Evolutionary conservation across 2,329 filamentous ascomycete species (phyloP), one percentile per base, ranked within the genome.

Genomic region (Ophiostoma piceae): DNA sequence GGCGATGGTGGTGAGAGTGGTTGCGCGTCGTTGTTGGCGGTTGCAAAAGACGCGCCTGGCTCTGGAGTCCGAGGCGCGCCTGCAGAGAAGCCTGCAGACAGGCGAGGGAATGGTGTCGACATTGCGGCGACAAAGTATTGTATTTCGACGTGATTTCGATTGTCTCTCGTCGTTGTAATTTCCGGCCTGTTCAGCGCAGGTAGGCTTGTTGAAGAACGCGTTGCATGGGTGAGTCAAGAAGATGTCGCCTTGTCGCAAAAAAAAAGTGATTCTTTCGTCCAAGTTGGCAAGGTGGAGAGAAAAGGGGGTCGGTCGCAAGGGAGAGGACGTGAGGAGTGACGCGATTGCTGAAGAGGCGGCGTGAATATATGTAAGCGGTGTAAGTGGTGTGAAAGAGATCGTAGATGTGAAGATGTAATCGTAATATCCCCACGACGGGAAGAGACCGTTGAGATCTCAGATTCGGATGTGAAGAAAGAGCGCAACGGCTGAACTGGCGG

Each of bases 11-110:
- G 82, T 51, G 83, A 83, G 12, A 84, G 82, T 9, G 81, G 79
- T 70, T 79, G 80, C 69, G 75, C 78, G 47, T 70, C 79, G 60
- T 62, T 60, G 57, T 77, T 76, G 29, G 77, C 73, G 54, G 76
- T 75, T 54, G 78, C 73, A 69, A 76, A 77, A 69, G 67, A 32
- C 12, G 68, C 64, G 19, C 70, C 54, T 16, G 85, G 85, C 74
- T 87, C 85, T 32, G 85, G 85, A 11, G 85, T 87, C 74, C 77
- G 83, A 67, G 81, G 84, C 67, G 81, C 82, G 14, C 78, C 76
- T 75, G 79, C 80, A 73, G 84, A 78, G 73, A 82, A 78, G 74
- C 80, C 79, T 71, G 81, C 79, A n/a, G 67, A 22, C 75, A 80
- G 78, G 71, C 80, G 78, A 73, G 80, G 79, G 77, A 83, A 80